Conservation (phyloP, 768 basidiomycete species). For the Kwoniella dejecticola region DNA sequence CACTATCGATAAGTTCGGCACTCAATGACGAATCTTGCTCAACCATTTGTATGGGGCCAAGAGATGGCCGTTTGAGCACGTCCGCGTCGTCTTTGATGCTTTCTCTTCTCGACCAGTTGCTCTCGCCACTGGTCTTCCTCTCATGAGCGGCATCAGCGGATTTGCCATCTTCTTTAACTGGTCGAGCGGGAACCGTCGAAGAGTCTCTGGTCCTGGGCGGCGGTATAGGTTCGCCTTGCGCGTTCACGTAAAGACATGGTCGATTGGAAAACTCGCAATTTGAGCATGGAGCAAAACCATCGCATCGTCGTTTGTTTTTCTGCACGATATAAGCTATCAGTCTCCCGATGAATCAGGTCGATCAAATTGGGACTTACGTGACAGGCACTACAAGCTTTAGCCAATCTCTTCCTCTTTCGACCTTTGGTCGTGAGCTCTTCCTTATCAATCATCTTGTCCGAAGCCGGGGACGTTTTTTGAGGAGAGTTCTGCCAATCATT, state of each 20-base stretch:
- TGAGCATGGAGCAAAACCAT: slow-evolving; percentile 55
- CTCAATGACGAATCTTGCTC: slow-evolving; percentile 40
- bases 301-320: slow-evolving; percentile 56
- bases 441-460: slow-evolving; percentile 9
- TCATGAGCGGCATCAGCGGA: background rate
- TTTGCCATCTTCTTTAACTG: slow-evolving; percentile 20
- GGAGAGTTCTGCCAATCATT: slow-evolving; percentile 7
- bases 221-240: slow-evolving; percentile 52
- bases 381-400: slow-evolving; percentile 55
- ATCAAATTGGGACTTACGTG: slow-evolving; percentile 42
- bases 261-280: slow-evolving; percentile 55
- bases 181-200: slow-evolving; percentile 12
- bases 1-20: slow-evolving; percentile 51
- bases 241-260: slow-evolving; percentile 52
- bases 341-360: too few species aligned
- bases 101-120: slow-evolving; percentile 18
- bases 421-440: slow-evolving; percentile 55
- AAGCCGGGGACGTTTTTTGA: slow-evolving; percentile 1
- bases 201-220: slow-evolving; percentile 48
- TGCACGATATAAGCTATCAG: slow-evolving; percentile 1
- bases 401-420: slow-evolving; percentile 53
- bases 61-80: slow-evolving; percentile 1
- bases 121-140: slow-evolving; percentile 18
- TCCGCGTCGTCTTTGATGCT: slow-evolving; percentile 18
- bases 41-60: slow-evolving; percentile 38